phyloP scores from a whole-genome alignment of 2,329 filamentous ascomycete genomes.

The Stylonectria norvegica region DNA sequence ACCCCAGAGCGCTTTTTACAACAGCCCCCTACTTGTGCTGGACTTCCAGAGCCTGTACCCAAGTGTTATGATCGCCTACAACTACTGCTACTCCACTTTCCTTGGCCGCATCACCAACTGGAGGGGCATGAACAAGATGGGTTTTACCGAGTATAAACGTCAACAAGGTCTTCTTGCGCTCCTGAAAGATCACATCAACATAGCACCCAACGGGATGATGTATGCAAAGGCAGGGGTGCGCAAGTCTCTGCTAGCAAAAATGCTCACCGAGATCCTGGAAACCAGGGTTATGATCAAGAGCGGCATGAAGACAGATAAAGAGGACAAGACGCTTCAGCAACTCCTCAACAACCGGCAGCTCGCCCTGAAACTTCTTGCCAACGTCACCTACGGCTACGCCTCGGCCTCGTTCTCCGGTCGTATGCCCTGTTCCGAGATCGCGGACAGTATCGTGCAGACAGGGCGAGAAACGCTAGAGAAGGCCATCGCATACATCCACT shows the following conservation, averaged over 20 bases:
- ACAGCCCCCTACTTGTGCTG: conserved; percentile 80
- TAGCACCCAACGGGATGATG: conserved; percentile 95
- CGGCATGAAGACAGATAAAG: conserved; percentile 91
- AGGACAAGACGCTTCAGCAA: conserved; percentile 79
- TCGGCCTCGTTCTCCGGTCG: conserved; percentile 94
- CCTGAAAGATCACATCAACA: conserved; percentile 81
- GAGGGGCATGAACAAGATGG: conserved; percentile 93
- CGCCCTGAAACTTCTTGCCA: conserved; percentile 93
- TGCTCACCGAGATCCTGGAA: conserved; percentile 93
- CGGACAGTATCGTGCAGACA: conserved; percentile 96
- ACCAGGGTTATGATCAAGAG: conserved; percentile 97
- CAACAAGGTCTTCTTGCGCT: conserved; percentile 72
- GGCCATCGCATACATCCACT: conserved; percentile 89
- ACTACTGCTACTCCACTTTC: conserved; percentile 97
- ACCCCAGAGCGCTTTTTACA: conserved; percentile 92
- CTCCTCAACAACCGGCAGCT: conserved; percentile 91
- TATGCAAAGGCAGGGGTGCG: conserved; percentile 82
- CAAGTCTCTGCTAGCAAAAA: conserved; percentile 89
- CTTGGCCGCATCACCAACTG: conserved; percentile 80
- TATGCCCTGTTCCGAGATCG: conserved; percentile 97
- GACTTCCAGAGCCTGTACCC: conserved; percentile 97
- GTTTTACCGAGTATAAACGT: conserved; percentile 82
- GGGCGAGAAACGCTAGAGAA: conserved; percentile 92
- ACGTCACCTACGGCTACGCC: conserved; percentile 97
- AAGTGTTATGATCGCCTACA: conserved; percentile 98